Percentiles rank a stretch among this genome's conserved stretches.
phyloP scores from a whole-genome alignment of 2,329 filamentous ascomycete species.

The Coniochaeta prunicola region DNA sequence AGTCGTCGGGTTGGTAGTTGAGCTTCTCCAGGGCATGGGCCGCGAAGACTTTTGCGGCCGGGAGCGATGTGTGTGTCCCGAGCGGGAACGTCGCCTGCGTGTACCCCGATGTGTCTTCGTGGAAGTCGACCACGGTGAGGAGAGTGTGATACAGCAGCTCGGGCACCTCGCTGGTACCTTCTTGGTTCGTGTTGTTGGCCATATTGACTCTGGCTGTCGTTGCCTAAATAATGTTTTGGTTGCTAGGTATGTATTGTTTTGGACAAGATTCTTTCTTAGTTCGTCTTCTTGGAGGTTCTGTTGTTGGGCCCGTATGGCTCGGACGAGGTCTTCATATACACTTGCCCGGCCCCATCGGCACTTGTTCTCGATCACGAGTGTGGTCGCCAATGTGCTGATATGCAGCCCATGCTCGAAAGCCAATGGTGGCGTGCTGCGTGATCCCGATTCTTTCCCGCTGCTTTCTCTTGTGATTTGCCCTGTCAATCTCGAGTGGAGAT shows the following conservation, averaged over 20 bases:
- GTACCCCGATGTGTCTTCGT: constrained; percentile 19
- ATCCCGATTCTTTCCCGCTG: not conserved
- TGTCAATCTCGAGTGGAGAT: not conserved
- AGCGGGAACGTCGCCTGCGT: constrained; percentile 26
- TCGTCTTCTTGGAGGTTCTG: not conserved
- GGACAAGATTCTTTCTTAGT: not conserved
- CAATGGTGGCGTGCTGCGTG: not conserved
- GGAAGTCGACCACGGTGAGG: constrained; percentile 25
- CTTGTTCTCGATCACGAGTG: not conserved
- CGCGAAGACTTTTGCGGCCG: constrained; percentile 28
- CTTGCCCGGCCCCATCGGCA: not conserved
- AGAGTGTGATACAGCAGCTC: constrained; percentile 29
- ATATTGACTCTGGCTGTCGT: not conserved
- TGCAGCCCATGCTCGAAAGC: not conserved
- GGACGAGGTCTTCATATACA: not conserved
- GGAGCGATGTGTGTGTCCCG: constrained; percentile 27
- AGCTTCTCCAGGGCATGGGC: constrained; percentile 22
- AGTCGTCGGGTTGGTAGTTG: constrained; percentile 28
- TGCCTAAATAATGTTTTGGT: not conserved
- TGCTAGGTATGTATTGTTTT: not conserved
- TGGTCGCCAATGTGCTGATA: not conserved
- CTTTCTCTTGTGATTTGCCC: not conserved
- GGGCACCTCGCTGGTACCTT: constrained; percentile 8
- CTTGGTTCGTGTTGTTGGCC: not conserved
- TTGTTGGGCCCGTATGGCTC: not conserved